Evolutionary conservation across 106 monocot species (phyloP), one percentile per base, ranked within the genome.

Genomic region (Dendrobium nobile): DNA sequence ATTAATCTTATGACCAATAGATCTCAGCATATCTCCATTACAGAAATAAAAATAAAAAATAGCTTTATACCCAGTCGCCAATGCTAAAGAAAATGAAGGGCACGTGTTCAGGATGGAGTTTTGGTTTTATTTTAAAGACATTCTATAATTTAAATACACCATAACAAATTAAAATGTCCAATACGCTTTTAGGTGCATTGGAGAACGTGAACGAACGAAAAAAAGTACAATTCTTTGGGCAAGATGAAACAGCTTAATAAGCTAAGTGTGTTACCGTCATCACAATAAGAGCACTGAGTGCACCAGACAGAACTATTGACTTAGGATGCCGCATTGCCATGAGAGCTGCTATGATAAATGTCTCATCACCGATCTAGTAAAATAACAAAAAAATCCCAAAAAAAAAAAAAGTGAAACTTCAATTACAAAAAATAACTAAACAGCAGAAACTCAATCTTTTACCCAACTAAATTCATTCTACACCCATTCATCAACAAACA

Each of bases 291-390:
- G 97, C 94, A 77, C 82, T 72, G n/a, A 97, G 94, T 0, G 97
- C 97, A 64, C 97, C 97, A 17, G 94, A 97, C 18, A 97, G 73
- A 26, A 97, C 97, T 67, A 94, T 97, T 8, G 97, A 92, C 77
- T 94, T 97, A 2, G 97, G 97, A 83, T 97, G 94, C 7, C 97
- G 88, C 97, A 94, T 97, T 43, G 97, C 97, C 97, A 97, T 92
- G 19, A 97, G 88, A 67, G 97, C 94, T 16, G 97, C 94, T 77
- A 97, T 97, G 73, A 97, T 97, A 86, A 97, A 97, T 28, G 97
- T 97, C 79, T 97, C 97, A 78, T 97, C 97, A 75, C 97, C 97
- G 86, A 97, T 92, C 97, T 97, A 78, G 56, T n/a, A 55, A 80
- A 6, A 33, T 27, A 78, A 47, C 28, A 55, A 73, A 33, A 0